Percentiles rank a stretch among this genome's conserved stretches.
These are phyloP conservation scores for Entamoeba histolytica DNA, from an alignment of 208 protist species.

Conservation along the genomic window DNA sequence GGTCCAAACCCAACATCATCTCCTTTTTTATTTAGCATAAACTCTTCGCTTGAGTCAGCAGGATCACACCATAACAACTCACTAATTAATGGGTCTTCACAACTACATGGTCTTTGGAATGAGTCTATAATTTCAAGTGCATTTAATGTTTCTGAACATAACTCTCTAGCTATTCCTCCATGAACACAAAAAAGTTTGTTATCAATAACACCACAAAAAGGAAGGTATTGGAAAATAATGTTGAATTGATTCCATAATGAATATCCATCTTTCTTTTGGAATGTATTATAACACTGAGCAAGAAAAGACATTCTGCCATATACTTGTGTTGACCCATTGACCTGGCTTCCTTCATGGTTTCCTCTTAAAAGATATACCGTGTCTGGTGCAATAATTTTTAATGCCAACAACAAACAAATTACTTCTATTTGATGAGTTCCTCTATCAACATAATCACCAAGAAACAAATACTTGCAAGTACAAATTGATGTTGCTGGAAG, in stretches of 20 bases:
- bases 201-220: slow-evolving; percentile 39
- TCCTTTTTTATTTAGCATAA: not conserved
- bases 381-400: slow-evolving; percentile 13
- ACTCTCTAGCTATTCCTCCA: slow-evolving; percentile 46
- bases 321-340: slow-evolving; percentile 46
- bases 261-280: not conserved
- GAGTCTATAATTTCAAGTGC: not conserved
- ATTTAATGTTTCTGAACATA: not conserved
- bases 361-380: slow-evolving; percentile 18
- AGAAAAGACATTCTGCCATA: slow-evolving; percentile 61
- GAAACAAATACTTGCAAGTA: slow-evolving; percentile 15
- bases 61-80: not conserved
- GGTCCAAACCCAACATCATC: not conserved
- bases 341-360: slow-evolving; percentile 25
- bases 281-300: slow-evolving; percentile 48
- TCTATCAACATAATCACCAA: slow-evolving; percentile 30
- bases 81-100: not conserved
- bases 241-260: slow-evolving; percentile 48
- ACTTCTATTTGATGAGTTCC: slow-evolving; percentile 19
- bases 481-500: not conserved
- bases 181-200: slow-evolving; percentile 64
- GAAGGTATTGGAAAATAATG: slow-evolving; percentile 52
- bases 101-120: not conserved
- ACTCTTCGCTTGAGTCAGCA: not conserved
- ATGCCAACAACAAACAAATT: slow-evolving; percentile 6